Base-by-base conservation (phyloP, 1,139 yeast species). In the Geotrichum klebahnii region DNA sequence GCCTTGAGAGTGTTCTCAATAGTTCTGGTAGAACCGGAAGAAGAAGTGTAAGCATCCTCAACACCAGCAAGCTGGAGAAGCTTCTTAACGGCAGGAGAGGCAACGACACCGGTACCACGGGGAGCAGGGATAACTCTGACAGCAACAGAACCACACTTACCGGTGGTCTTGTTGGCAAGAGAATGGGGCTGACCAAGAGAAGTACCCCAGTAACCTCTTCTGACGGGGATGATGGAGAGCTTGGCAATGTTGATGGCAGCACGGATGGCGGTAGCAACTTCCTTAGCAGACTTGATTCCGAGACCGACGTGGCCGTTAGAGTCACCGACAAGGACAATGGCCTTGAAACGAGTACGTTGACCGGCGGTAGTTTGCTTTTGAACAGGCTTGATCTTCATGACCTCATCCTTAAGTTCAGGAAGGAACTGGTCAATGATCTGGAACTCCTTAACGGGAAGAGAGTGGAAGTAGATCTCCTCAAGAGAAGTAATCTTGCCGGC, bases 121-220 rank as follows among this genome's bases (percentile, higher is more conserved):
- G 99, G 98, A 66, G 99, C 99, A 76, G 99, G 99, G 72, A 92
- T 90, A 74, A 92, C 85, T 86, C 97, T 90, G 66, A 89, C 96
- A 61, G 84, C 75, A 72, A 92, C 97, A 76, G 97, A 90, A 82
- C 97, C 97, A 82, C 97, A 90, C 88, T 89, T 90, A 82, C 97
- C 97, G 65, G 97, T 85, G 73, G 90, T 88, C 89, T 92, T 92
- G 79, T 84, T 79, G 71, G 96, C 94, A 74, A 92, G 84, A 65
- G 98, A 87, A 86, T 92, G 99, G 72, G 98, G 98, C 77, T 87
- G 84, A 84, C 98, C 99, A 77, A 92, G 87, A 82, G 88, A 87
- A 76, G 96, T 78, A 79, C 99, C 99, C 99, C 99, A 92, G 92
- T 92, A 92, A 82, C 99, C 99, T 84, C 98, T 89, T 84, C 99